Evolutionary conservation across 306 rosid genomes (phyloP), one percentile per base, ranked within the genome.

Genomic region (Quercus variabilis): DNA sequence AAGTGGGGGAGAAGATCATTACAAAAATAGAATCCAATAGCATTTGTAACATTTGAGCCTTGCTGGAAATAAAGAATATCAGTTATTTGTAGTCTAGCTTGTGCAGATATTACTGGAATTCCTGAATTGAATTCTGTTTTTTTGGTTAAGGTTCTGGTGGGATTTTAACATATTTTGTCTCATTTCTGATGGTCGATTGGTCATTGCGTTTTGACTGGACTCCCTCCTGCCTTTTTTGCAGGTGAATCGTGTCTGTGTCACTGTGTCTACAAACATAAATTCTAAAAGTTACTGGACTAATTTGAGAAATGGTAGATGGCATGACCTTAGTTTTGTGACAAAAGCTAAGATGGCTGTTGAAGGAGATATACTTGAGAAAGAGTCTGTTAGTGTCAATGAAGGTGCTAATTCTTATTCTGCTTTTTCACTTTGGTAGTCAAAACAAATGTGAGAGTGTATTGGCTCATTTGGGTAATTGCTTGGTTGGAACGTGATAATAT

Each of bases 301-400:
- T 33, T 73, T 55, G 15, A 86, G 81, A 86, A 83, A 76, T 64
- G 87, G 80, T 25, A 60, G 86, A 57, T 77, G 76, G 70, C 79
- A 64, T 55, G 83, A 74, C 79, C 73, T 83, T 65, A 60, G 62
- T 71, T 77, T 75, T 64, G 71, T 79, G 51, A 74, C 87, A 19
- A 84, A 81, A 76, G 88, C 91, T 57, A 90, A 91, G 79, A 9
- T 52, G 52, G 70, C 83, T 67, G 87, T 85, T 68, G 97, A 85
- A 80, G 91, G 89, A 80, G 90, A 85, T 73, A 86, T 90, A 30
- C 19, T 83, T 26, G 87, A 87, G 83, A 86, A 85, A 79, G 86
- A 90, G 72, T 60, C 90, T 7, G 68, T 55, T 30, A 2, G 69
- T 55, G 62, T 12, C 77, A 71, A 83, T 59, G 86, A 84, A 71